Evolutionary conservation across 2,329 filamentous ascomycete species (phyloP), one percentile per base, ranked within the genome.

Genomic region (Alternaria postmessia): DNA sequence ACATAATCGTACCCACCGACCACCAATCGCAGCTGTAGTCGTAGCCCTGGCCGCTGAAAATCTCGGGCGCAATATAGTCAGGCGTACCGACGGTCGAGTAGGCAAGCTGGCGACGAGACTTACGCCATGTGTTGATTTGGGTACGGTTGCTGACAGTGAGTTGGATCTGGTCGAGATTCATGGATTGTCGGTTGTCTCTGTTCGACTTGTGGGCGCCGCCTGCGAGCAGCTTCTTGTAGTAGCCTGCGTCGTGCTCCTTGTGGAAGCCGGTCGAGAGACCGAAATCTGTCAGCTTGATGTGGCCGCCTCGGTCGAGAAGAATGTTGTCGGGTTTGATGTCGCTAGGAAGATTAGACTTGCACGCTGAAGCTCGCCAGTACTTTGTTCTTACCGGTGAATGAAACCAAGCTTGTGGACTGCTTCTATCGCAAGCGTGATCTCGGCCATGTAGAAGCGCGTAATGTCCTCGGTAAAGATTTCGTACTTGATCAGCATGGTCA

Each of bases 401-500:
- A 97, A 99, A 63, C 95, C 95, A 66, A 98, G 87, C 79, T 96
- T 97, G 81, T 99, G 95, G 42, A 99, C 95, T 14, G 95, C 95
- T 77, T 99, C 95, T 69, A 99, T 98, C n/a, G 95, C 95, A 75
- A 98, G 86, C 24, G 97, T 92, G 72, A 98, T 94, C 80, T 99
- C 94, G 24, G 95, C 95, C 88, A 99, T 99, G 81, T 99, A 99
- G 81, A 99, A 99, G 18, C 95, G 89, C 30, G 95, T 99, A 69
- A 99, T 98, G 70, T 99, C 95, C 79, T 98, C 94, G 0, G 93
- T 96, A 80, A 99, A 99, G 78, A 99, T 97, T 79, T 99, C 95
- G 76, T 99, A 99, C 85, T 98, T 99, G 84, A 99, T 99, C 70
- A 99, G 85, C 95, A 99, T 99, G 4, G 95, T 99, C 95, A 99